These are phyloP conservation scores for Choanephora cucurbitarum DNA, from an alignment of 371 early-diverging fungal genomes.

Conservation along the genomic window DNA sequence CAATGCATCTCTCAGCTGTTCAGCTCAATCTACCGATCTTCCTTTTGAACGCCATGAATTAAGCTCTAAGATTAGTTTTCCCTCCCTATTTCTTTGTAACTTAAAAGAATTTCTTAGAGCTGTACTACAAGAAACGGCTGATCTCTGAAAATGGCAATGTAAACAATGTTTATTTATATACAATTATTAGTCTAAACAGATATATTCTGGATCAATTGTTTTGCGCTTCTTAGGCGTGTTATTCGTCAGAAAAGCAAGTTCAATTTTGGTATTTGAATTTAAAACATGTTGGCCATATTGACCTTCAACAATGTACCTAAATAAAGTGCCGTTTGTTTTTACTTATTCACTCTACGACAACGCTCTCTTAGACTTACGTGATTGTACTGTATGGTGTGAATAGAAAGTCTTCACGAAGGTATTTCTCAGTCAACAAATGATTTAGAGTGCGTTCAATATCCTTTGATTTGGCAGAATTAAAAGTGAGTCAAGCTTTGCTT, in stretches of 20 bases:
- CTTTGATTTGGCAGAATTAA: constrained; percentile 14
- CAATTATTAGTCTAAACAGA: neutral
- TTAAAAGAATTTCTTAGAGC: too few species aligned
- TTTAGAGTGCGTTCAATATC: constrained; percentile 26
- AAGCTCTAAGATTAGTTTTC: too few species aligned
- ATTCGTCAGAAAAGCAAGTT: constrained; percentile 5
- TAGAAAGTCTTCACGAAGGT: constrained; percentile 20
- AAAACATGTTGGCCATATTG: neutral
- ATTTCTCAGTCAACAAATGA: constrained; percentile 8
- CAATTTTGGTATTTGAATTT: neutral
- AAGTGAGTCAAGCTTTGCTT: neutral
- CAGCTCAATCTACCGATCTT: too few species aligned
- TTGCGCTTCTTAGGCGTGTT: constrained; percentile 4
- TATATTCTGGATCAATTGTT: neutral
- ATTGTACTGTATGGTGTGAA: constrained; percentile 26
- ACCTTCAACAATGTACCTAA: constrained; percentile 20
- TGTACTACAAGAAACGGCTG: neutral
- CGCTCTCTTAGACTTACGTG: constrained; percentile 15
- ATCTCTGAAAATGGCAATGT: neutral
- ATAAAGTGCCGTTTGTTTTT: neutral
- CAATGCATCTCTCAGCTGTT: too few species aligned
- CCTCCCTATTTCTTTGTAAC: too few species aligned
- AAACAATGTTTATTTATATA: neutral
- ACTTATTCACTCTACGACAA: too few species aligned
- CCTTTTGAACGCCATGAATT: too few species aligned